These are phyloP conservation scores for Calvatia gigantea DNA, from an alignment of 768 basidiomycete genomes.

Conservation along the genomic window DNA sequence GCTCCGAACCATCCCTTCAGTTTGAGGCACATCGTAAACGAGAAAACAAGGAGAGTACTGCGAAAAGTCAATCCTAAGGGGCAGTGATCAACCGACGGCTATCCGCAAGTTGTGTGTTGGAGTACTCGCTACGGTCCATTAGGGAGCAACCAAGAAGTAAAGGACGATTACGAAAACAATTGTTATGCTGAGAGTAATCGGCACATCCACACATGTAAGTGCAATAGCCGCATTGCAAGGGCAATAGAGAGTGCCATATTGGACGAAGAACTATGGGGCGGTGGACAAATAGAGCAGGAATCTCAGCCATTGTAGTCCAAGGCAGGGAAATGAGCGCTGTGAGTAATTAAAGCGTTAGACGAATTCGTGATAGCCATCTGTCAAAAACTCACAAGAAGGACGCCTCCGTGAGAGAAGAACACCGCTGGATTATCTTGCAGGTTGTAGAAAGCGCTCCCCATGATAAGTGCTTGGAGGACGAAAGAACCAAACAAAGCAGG, in stretches of 20 bases:
- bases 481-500: conserved; percentile 37
- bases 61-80: conserved; percentile 46
- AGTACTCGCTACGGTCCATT: conserved; percentile 33
- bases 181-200: conserved; percentile 46
- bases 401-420: conserved; percentile 78
- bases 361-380: background rate
- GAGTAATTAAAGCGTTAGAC: background rate
- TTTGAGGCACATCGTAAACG: conserved; percentile 52
- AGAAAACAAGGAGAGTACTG: conserved; percentile 57
- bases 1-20: conserved; percentile 80
- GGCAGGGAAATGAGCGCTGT: conserved; percentile 55
- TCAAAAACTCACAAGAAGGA: conserved; percentile 59
- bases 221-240: conserved; percentile 39
- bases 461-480: conserved; percentile 44
- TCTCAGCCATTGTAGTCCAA: conserved; percentile 62
- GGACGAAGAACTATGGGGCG: conserved; percentile 54
- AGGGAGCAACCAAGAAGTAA: conserved; percentile 63
- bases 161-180: conserved; percentile 44
- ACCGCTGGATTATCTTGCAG: conserved; percentile 51
- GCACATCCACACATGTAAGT: conserved; percentile 57
- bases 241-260: conserved; percentile 56
- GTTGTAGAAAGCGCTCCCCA: conserved; percentile 65
- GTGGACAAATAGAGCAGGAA: conserved; percentile 55
- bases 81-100: background rate
- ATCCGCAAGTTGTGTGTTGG: background rate